phyloP scores from a whole-genome alignment of 768 basidiomycete species.

The Boletus vermiculosoides region DNA sequence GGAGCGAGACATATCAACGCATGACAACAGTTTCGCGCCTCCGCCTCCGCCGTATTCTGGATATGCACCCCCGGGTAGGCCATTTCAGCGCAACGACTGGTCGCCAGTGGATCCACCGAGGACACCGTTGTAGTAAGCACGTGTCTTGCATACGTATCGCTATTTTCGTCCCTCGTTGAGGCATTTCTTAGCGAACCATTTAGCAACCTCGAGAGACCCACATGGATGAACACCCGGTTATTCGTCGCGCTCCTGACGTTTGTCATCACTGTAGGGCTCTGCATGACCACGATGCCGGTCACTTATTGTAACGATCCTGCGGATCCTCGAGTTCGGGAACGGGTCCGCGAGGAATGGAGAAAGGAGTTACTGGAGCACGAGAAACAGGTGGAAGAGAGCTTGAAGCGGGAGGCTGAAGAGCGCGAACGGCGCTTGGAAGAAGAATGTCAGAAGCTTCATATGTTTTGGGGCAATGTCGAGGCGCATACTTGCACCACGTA shows the following conservation, averaged over 20 bases:
- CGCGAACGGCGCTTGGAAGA: too few species aligned
- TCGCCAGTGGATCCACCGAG: too few species aligned
- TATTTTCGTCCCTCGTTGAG: not conserved
- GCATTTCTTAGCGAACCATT: not conserved
- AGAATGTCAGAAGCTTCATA: too few species aligned
- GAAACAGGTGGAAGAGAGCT: not conserved
- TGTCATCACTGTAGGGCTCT: too few species aligned
- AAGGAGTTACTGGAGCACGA: constrained; percentile 19
- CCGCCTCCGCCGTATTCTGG: constrained; percentile 13
- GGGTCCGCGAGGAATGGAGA: constrained; percentile 21
- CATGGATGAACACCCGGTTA: too few species aligned
- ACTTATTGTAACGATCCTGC: not conserved
- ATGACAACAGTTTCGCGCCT: not conserved
- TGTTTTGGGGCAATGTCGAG: too few species aligned
- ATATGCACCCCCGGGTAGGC: not conserved
- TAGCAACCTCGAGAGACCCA: not conserved
- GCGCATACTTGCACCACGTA: too few species aligned
- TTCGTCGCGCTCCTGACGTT: too few species aligned
- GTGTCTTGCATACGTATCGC: not conserved
- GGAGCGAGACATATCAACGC: not conserved
- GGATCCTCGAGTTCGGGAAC: constrained; percentile 20
- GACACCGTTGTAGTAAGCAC: constrained; percentile 3
- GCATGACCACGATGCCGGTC: too few species aligned
- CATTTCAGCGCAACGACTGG: not conserved
- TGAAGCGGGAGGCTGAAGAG: not conserved